These are phyloP conservation scores for Tolypocladium tropicale DNA, from an alignment of 2,329 filamentous ascomycete species.

Conservation along the genomic window DNA sequence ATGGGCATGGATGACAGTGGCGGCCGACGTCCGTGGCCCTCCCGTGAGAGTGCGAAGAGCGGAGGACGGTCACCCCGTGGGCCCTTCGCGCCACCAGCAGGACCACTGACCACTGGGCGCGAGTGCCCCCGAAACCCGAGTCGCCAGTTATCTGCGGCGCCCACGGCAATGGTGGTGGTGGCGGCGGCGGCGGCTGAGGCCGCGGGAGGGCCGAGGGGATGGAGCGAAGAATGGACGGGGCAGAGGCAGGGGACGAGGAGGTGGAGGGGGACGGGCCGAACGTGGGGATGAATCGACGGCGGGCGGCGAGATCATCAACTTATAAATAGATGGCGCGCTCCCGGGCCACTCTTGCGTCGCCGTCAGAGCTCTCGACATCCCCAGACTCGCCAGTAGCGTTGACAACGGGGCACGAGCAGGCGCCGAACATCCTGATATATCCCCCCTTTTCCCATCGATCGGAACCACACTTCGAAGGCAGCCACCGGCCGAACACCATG, in stretches of 20 bases:
- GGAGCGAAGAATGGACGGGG: not conserved
- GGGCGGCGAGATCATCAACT: not conserved
- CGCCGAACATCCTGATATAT: not conserved
- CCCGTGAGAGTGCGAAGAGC: not conserved
- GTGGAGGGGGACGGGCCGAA: not conserved
- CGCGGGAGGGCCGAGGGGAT: not conserved
- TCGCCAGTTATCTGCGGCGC: not conserved
- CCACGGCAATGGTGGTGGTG: not conserved
- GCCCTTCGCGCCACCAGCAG: not conserved
- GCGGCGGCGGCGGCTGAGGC: not conserved
- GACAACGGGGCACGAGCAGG: not conserved
- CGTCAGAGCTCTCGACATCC: not conserved
- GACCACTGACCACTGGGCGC: not conserved
- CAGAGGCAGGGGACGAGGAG: not conserved
- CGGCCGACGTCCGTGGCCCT: not conserved
- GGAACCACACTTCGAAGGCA: too few species aligned
- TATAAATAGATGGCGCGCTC: not conserved
- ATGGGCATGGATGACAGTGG: not conserved
- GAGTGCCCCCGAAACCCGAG: not conserved
- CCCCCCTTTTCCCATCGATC: not conserved
- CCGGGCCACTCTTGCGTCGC: not conserved
- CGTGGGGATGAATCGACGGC: not conserved
- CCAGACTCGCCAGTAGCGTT: not conserved
- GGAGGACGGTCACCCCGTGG: not conserved
- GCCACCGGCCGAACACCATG: conserved; percentile 5